A percentile compares a stretch with the other conserved stretches of the same genome.
These are phyloP conservation scores for Blastocystis sp. DNA, from an alignment of 352 stramenopile genomes.

Conservation along the genomic window DNA sequence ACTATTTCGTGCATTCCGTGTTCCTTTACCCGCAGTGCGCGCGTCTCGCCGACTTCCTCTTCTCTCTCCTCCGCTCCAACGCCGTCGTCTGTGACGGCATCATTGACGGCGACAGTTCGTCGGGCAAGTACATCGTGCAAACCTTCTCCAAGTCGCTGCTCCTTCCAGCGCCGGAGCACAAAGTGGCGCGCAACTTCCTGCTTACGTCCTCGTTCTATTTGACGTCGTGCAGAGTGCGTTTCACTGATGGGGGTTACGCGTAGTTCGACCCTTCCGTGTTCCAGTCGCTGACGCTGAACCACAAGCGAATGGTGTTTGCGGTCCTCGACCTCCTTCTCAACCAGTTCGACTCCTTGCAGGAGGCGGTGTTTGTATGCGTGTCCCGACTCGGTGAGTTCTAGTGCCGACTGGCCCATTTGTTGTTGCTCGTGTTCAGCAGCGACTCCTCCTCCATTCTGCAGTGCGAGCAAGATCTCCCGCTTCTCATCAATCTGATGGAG, in stretches of 20 bases:
- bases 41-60: not conserved
- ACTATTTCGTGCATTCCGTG: conserved; percentile 49
- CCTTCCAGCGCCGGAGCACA: not conserved
- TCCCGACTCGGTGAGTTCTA: not conserved
- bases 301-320: not conserved
- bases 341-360: conserved; percentile 1
- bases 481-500: conserved; percentile 19
- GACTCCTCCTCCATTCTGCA: conserved; percentile 20
- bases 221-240: conserved; percentile 23
- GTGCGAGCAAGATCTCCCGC: conserved; percentile 28
- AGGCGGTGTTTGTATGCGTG: conserved; percentile 2
- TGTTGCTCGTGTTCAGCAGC: conserved; percentile 41
- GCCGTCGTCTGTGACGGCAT: conserved; percentile 18
- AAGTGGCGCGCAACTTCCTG: conserved; percentile 24
- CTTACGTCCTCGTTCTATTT: conserved; percentile 31
- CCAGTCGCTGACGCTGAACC: conserved; percentile 23
- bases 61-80: conserved; percentile 7
- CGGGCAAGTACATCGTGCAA: conserved; percentile 62
- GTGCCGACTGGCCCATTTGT: conserved; percentile 28
- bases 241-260: not conserved
- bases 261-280: conserved; percentile 65
- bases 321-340: not conserved
- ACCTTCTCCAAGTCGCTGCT: conserved; percentile 46
- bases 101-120: not conserved
- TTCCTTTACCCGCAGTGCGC: conserved; percentile 31